These are phyloP conservation scores for Stagonosporopsis rhizophila DNA, from an alignment of 2,329 filamentous ascomycete genomes.

Conservation along the genomic window DNA sequence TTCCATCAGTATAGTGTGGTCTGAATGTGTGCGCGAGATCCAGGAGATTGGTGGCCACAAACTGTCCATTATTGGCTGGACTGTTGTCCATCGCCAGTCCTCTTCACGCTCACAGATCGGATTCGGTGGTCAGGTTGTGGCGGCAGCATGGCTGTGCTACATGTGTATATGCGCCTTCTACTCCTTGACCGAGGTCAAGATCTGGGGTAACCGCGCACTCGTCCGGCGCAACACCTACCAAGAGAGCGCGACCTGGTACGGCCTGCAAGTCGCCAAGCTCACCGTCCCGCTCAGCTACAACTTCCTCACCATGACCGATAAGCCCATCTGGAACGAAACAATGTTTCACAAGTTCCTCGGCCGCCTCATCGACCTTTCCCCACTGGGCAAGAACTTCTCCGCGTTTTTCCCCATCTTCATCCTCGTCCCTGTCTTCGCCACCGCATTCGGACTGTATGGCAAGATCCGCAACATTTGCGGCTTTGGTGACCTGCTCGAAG, in stretches of 20 bases:
- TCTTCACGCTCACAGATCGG: constrained; percentile 77
- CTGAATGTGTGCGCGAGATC: constrained; percentile 86
- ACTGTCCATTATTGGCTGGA: constrained; percentile 73
- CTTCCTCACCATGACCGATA: constrained; percentile 87
- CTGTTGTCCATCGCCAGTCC: constrained; percentile 77
- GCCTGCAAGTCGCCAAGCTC: constrained; percentile 87
- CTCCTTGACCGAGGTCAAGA: constrained; percentile 89
- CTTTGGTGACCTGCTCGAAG: constrained; percentile 79
- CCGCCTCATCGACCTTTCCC: constrained; percentile 80
- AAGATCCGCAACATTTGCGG: constrained; percentile 78
- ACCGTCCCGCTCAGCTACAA: constrained; percentile 95
- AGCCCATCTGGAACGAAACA: constrained; percentile 74
- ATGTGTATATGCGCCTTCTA: constrained; percentile 92
- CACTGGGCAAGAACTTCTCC: constrained; percentile 83
- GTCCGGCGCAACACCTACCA: constrained; percentile 90
- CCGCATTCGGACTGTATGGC: constrained; percentile 88
- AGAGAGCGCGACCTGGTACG: constrained; percentile 96
- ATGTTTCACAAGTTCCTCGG: constrained; percentile 90
- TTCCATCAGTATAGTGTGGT: constrained; percentile 88
- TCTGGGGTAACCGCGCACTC: constrained; percentile 95
- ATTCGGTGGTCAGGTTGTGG: constrained; percentile 84
- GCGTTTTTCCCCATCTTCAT: constrained; percentile 89
- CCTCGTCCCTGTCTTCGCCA: constrained; percentile 82
- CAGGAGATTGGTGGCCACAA: constrained; percentile 63
- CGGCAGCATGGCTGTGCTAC: constrained; percentile 89